Evolutionary conservation across 2,329 filamentous ascomycete genomes (phyloP).

Genomic region (Periconia macrospinosa): DNA sequence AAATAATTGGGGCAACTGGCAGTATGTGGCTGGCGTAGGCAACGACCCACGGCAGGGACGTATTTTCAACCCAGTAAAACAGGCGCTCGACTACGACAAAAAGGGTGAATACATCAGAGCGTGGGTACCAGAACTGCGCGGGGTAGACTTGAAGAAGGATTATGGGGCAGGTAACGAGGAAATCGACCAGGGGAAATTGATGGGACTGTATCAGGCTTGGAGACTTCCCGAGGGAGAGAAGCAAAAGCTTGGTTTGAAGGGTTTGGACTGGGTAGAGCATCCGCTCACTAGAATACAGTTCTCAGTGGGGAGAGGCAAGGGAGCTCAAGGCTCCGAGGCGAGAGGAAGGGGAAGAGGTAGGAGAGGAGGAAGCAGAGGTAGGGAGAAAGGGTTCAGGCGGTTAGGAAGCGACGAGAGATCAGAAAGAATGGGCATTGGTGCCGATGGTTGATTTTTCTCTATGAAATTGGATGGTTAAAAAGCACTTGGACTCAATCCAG

Average conservation of each 20-base stretch:
- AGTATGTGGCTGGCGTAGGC: conserved; percentile 77
- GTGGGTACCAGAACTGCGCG: conserved; percentile 70
- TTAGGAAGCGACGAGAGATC: conserved; percentile 11
- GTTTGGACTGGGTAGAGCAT: conserved; percentile 66
- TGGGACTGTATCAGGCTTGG: conserved; percentile 72
- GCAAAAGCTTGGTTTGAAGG: conserved; percentile 57
- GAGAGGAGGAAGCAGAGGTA: conserved; percentile 7
- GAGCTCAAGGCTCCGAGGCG: conserved; percentile 13
- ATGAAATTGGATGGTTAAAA: not conserved
- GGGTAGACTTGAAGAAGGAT: conserved; percentile 45
- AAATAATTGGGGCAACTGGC: conserved; percentile 82
- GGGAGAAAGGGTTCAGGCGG: conserved; percentile 10
- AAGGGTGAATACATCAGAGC: conserved; percentile 69
- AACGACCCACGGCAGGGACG: conserved; percentile 74
- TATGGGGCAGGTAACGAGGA: conserved; percentile 26
- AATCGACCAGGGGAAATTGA: conserved; percentile 44
- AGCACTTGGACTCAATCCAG: no score
- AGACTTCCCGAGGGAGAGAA: conserved; percentile 63
- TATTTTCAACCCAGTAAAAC: conserved; percentile 83
- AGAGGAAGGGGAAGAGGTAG: conserved; percentile 16
- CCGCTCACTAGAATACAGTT: conserved; percentile 50
- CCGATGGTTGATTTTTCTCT: not conserved
- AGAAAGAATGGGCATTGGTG: not conserved
- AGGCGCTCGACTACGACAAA: conserved; percentile 75
- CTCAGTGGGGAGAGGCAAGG: conserved; percentile 36